These are phyloP conservation scores for Cryphonectria parasitica DNA, from an alignment of 2,329 filamentous ascomycete genomes.

Conservation along the genomic window DNA sequence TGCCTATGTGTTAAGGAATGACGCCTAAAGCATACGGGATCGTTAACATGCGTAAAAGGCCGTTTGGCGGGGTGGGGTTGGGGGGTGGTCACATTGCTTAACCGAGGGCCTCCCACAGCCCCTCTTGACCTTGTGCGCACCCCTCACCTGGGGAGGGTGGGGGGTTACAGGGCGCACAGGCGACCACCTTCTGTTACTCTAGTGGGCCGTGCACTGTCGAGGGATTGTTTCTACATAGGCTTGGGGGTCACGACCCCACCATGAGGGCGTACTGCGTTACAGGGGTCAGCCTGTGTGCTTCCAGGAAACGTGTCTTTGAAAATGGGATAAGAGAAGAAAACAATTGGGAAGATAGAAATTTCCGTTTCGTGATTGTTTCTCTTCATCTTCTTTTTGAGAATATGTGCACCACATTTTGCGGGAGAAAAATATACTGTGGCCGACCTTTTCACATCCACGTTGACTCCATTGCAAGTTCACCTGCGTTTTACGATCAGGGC, in stretches of 20 bases:
- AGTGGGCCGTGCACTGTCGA: not conserved
- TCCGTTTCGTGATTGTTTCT: not conserved
- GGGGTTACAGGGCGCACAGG: not conserved
- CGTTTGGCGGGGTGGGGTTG: not conserved
- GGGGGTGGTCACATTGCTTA: not conserved
- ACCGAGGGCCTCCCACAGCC: not conserved
- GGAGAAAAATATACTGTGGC: not conserved
- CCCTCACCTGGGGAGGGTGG: not conserved
- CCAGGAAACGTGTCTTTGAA: too few species aligned
- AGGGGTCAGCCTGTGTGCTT: not conserved
- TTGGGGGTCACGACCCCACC: not conserved
- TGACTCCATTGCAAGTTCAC: not conserved
- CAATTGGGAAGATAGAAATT: not conserved
- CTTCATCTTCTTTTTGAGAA: not conserved
- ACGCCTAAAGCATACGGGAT: not conserved
- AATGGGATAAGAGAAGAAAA: too few species aligned
- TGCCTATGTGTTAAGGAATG: not conserved
- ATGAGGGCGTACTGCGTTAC: not conserved
- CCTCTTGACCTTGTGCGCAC: not conserved
- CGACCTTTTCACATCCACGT: not conserved
- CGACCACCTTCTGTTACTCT: not conserved
- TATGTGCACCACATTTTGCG: not conserved
- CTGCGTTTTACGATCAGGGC: not conserved
- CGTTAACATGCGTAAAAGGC: not conserved
- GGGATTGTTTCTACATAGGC: not conserved